Base-by-base conservation (phyloP, 1,284 basidiomycete species). In the Macrocybe sp. region DNA sequence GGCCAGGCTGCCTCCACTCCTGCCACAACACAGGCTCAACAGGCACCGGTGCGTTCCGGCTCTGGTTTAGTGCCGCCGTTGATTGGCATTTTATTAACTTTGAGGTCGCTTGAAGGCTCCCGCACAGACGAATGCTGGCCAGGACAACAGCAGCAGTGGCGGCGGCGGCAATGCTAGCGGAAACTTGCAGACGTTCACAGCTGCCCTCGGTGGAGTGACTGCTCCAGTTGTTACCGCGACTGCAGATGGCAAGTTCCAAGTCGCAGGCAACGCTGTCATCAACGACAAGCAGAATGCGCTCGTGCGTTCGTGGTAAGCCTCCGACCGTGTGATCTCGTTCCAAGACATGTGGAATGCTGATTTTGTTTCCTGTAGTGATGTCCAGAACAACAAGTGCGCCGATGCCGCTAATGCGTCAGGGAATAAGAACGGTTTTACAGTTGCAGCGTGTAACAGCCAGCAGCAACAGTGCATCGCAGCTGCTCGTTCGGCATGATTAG, bases 351-450 rank as follows among this genome's bases (percentile, higher is more conserved):
- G 43, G 28, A 28, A 7, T 14, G 33, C 30, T 44, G 31, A 42
- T 31, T 31, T 37, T 37, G 41, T 47, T 9, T 22, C 49, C 9
- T 44, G 3, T 45, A 71, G 73, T 53, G 69, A 72, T 51, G 62
- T 74, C 4, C 73, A 75, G 59, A 65, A 70, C 46, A 75, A 75
- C 55, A 45, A 66, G 44, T 75, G 73, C 52, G 70, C 72, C 4
- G 61, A 75, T 51, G 69, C 69, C 11, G 69, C 72, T 9, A 74
- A 75, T 52, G 60, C 64, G 7, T 68, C 67, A 7, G 65, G 67
- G 31, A 67, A 73, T 50, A 54, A 65, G 49, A 59, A 63, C 41
- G 65, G 64, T n/a, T 65, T 74, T 54, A 69, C 64, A 16, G 73
- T 74, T 11, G 53, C 59, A 38, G 65, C 64, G 30, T 75, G 73